Conservation (phyloP, 1,139 yeast species). For the Kodamaea anthophila region DNA sequence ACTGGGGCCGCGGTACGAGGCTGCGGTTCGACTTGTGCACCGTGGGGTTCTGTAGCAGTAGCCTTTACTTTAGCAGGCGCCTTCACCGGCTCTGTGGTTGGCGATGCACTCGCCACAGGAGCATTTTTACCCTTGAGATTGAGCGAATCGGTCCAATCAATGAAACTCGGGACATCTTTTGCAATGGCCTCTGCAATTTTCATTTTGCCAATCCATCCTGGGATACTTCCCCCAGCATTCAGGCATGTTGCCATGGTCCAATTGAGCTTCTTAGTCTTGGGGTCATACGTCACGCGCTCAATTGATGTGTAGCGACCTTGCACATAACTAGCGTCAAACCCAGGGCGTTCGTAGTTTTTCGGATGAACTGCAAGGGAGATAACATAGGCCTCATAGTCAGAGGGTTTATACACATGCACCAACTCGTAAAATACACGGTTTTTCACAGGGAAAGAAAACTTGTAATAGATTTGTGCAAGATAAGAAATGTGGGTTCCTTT, state of each 20-base stretch:
- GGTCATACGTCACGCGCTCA: slow-evolving; percentile 43
- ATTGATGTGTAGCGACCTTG: slow-evolving; percentile 52
- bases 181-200: slow-evolving; percentile 54
- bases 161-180: slow-evolving; percentile 60
- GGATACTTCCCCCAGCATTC: slow-evolving; percentile 62
- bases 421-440: slow-evolving; percentile 55
- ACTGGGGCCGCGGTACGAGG: slow-evolving; percentile 1
- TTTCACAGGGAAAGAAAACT: slow-evolving; percentile 44
- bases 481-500: slow-evolving; percentile 13
- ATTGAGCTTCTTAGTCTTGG: slow-evolving; percentile 31
- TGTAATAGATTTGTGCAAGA: slow-evolving; percentile 34
- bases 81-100: slow-evolving; percentile 3
- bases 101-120: slow-evolving; percentile 6
- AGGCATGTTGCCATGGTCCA: slow-evolving; percentile 67
- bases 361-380: slow-evolving; percentile 45
- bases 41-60: no score
- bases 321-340: slow-evolving; percentile 19
- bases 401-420: slow-evolving; percentile 37
- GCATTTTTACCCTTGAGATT: slow-evolving; percentile 7
- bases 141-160: slow-evolving; percentile 36
- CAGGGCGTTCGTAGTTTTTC: slow-evolving; percentile 11
- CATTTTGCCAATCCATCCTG: slow-evolving; percentile 54
- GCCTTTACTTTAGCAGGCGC: slow-evolving; percentile 3
- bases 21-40: slow-evolving; percentile 1
- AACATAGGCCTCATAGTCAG: slow-evolving; percentile 37